Base-by-base conservation (phyloP, 805 yeast genomes). In the Candida endomychidarum region DNA sequence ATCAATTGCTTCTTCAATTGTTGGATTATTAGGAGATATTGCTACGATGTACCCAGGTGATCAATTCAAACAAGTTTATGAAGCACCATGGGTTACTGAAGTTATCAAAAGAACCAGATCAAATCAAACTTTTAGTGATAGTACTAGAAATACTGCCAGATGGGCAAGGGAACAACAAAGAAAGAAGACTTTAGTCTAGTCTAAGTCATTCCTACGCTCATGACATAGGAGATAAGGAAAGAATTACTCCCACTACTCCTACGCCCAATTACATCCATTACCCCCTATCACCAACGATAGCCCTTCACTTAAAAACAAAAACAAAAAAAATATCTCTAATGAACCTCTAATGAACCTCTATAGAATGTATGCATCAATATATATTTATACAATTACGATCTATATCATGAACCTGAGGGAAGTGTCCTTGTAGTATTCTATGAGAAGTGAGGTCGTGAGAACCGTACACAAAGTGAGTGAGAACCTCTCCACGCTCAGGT, bases 161-260 rank as follows among this genome's bases (percentile, higher is more conserved):
- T 93, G 98, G 98, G 97, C 99, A 11, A 78, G 93, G 51, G 96
- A 86, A 54, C 96, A 83, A 65, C 86, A 78, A 58, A 78, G 77
- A 62, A 38, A 66, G 68, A 44, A 24, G 33, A 32, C 17, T 14
- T 6, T 20, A 11, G 12, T 11, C 17, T 17, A 28, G 31, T n/a
- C n/a, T n/a, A n/a, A n/a, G n/a, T n/a, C n/a, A n/a, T n/a, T n/a
- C n/a, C n/a, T n/a, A n/a, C n/a, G n/a, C n/a, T n/a, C n/a, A n/a
- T n/a, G n/a, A n/a, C n/a, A n/a, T n/a, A n/a, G n/a, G n/a, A n/a
- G n/a, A n/a, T n/a, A n/a, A n/a, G n/a, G n/a, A n/a, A n/a, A n/a
- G n/a, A n/a, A n/a, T n/a, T n/a, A n/a, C n/a, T n/a, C n/a, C n/a
- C n/a, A n/a, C n/a, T n/a, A n/a, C n/a, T n/a, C n/a, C n/a, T n/a